phyloP scores from a whole-genome alignment of 352 stramenopile genomes.

The Phytopythium kandeliae region DNA sequence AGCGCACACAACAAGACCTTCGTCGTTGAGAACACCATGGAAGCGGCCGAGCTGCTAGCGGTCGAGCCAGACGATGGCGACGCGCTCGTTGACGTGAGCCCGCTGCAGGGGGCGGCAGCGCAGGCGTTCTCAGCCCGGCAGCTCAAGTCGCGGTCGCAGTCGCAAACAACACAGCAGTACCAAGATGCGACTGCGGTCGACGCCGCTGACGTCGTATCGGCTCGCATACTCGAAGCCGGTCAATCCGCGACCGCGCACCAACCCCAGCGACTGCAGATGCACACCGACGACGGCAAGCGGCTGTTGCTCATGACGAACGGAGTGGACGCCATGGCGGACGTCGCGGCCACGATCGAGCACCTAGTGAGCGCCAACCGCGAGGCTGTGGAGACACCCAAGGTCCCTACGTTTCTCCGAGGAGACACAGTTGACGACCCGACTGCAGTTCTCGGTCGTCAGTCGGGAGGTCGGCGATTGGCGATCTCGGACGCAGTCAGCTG shows the following conservation, averaged over 20 bases:
- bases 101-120: not conserved
- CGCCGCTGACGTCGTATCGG: not conserved
- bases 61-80: not conserved
- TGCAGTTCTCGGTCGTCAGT: not conserved
- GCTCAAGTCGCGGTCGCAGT: not conserved
- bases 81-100: not conserved
- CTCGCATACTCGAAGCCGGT: not conserved
- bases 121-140: constrained; percentile 1
- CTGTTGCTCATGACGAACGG: not conserved
- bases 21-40: too few relatives aligned
- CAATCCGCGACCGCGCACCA: not conserved
- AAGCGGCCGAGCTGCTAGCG: constrained; percentile 1
- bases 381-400: not conserved
- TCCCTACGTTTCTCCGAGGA: constrained; percentile 3
- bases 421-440: not conserved
- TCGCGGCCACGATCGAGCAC: not conserved
- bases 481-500: not conserved
- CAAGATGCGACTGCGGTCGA: not conserved
- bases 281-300: not conserved
- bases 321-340: not conserved
- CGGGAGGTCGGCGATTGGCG: not conserved
- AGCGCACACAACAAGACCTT: too few relatives aligned
- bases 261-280: not conserved
- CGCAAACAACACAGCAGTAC: not conserved
- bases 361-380: constrained; percentile 2